Conservation (phyloP, 192 early-diverging fungal species). For the Backusella circina region DNA sequence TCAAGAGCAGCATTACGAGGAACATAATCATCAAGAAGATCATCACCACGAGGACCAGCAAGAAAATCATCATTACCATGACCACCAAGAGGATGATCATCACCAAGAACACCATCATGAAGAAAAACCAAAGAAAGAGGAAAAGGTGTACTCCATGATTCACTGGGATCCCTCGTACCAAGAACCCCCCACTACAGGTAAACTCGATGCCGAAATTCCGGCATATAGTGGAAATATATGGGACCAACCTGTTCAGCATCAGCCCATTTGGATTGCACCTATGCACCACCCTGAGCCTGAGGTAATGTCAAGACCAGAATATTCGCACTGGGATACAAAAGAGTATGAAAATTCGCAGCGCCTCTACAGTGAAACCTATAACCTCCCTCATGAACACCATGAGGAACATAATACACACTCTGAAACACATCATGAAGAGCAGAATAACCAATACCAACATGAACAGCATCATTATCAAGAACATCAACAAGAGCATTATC, state of each 20-base stretch:
- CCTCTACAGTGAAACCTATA: neutral
- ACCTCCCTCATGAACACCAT: neutral
- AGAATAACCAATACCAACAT: constrained; percentile 16
- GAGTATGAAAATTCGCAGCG: constrained; percentile 6
- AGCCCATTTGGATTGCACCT: constrained; percentile 25
- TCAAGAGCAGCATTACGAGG: neutral
- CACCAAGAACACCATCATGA: neutral
- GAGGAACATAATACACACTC: constrained; percentile 12
- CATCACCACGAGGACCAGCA: neutral
- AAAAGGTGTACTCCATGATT: constrained; percentile 16
- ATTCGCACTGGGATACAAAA: constrained; percentile 7
- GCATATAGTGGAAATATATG: constrained; percentile 19
- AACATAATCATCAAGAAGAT: neutral
- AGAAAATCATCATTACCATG: neutral
- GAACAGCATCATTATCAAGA: neutral
- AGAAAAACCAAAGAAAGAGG: neutral
- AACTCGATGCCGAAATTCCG: constrained; percentile 11
- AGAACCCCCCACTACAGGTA: constrained; percentile 10
- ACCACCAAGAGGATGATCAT: neutral
- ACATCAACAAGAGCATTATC: neutral
- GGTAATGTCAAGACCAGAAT: constrained; percentile 5
- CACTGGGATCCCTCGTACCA: constrained; percentile 22
- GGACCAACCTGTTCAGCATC: constrained; percentile 13
- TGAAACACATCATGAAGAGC: constrained; percentile 14
- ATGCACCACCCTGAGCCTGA: constrained; percentile 10